Evolutionary conservation across 805 yeast species (phyloP).

Genomic region (Lipomyces oligophaga): DNA sequence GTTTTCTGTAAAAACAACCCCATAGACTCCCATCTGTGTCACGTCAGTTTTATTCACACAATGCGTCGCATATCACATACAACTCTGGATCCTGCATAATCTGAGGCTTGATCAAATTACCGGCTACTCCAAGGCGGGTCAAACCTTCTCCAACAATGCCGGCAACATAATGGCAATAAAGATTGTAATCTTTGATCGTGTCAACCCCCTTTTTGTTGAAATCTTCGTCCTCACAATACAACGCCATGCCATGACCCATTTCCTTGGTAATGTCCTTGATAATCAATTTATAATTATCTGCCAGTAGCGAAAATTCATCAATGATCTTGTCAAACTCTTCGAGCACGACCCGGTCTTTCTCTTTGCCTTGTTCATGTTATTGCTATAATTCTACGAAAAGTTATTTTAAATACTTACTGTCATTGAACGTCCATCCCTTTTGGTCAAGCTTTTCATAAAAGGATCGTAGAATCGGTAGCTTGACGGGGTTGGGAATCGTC

Average conservation of each 20-base stretch:
- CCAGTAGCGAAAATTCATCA: constrained; percentile 65
- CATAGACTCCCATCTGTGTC: constrained; percentile 65
- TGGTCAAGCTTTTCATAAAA: constrained; percentile 62
- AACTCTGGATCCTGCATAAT: constrained; percentile 53
- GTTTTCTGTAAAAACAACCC: constrained; percentile 94
- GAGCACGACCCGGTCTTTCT: constrained; percentile 75
- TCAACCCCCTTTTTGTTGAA: constrained; percentile 75
- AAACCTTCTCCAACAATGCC: constrained; percentile 97
- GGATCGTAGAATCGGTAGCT: constrained; percentile 66
- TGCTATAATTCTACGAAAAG: neutral
- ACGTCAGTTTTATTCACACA: neutral
- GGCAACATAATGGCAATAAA: constrained; percentile 95
- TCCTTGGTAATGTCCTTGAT: constrained; percentile 69
- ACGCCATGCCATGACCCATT: constrained; percentile 99
- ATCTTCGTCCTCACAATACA: constrained; percentile 65
- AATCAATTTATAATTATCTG: constrained; percentile 71
- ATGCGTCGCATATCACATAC: constrained; percentile 11
- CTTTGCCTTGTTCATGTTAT: constrained; percentile 48
- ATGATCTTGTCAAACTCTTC: constrained; percentile 72
- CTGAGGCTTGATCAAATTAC: constrained; percentile 59
- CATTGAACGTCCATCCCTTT: constrained; percentile 77
- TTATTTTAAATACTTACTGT: constrained; percentile 38
- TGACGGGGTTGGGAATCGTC: constrained; percentile 67
- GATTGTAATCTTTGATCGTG: constrained; percentile 76
- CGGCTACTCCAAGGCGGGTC: constrained; percentile 74